Evolutionary conservation across 2,329 filamentous ascomycete genomes (phyloP), one percentile per base, ranked within the genome.

Genomic region (Malbranchea zuffiana): DNA sequence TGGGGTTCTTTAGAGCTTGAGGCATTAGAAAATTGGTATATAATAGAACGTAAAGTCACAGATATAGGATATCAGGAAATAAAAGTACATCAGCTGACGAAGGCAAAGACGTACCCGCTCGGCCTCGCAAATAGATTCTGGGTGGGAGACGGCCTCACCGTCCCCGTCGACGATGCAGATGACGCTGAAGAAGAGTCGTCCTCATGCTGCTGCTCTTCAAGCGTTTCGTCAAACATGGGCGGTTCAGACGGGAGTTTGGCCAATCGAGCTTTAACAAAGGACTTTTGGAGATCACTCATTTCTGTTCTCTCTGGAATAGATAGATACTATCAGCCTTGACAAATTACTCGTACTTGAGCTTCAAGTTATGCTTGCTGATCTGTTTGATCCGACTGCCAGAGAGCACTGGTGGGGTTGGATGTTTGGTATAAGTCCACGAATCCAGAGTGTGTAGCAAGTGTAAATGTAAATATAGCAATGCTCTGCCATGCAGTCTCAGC

Each of bases 101-200:
- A 25, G 15, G 26, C 42, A 37, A 37, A 32, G 39, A 63, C 63
- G 52, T 66, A 82, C 80, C 76, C 71, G 61, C 73, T 70, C 31
- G 78, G 75, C 47, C 79, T 71, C 40, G 80, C 80, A 62, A 86
- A 85, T 26, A 86, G 65, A 44, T 78, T 79, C 48, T 79, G 75
- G 47, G 74, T 80, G 5, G 75, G 74, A 3, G 82, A 82, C 1
- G 87, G 85, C 45, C 85, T 80, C 43, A 96, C 72, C n/a, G 88
- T 96, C 17, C 87, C 86, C 3, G 86, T 85, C 1, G 87, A 95
- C 3, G 87, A 93, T 24, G 84, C 79, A n/a, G 86, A 94, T 0
- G 82, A 93, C 10, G 82, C 66, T 5, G 70, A 72, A 16, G 78
- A 82, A 10, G 78, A 82, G 55, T 82, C 79, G 45, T 79, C 76